These are phyloP conservation scores for Claviceps citrina DNA, from an alignment of 2,329 filamentous ascomycete genomes.

Conservation along the genomic window DNA sequence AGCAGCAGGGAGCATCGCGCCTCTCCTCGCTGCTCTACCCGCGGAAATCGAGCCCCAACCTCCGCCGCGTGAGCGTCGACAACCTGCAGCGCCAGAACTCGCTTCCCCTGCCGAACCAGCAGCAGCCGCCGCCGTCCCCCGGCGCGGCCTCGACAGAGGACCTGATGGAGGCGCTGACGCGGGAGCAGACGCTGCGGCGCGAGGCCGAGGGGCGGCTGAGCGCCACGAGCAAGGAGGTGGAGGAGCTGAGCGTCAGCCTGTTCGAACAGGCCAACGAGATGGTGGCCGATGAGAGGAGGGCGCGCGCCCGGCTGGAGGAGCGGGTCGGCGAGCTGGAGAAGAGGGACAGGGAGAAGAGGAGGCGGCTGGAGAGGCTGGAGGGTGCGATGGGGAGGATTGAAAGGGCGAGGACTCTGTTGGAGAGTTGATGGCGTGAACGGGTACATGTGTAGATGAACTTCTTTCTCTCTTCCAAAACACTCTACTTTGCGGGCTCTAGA, in stretches of 20 bases:
- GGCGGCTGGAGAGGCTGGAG: slow-evolving; percentile 55
- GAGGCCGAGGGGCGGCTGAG: slow-evolving; percentile 54
- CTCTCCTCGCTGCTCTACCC: slow-evolving; percentile 30
- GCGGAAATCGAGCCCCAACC: slow-evolving; percentile 25
- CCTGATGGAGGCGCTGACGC: slow-evolving; percentile 47
- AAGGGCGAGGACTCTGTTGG: slow-evolving; percentile 47
- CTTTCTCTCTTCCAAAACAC: no score
- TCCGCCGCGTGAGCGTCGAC: slow-evolving; percentile 11
- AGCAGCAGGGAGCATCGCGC: slow-evolving; percentile 28
- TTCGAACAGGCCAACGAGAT: slow-evolving; percentile 81
- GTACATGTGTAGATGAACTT: no score
- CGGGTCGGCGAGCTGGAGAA: slow-evolving; percentile 52
- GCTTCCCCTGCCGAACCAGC: not conserved
- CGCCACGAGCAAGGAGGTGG: slow-evolving; percentile 56
- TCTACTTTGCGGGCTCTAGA: no score
- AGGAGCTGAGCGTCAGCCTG: slow-evolving; percentile 59
- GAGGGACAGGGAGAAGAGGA: slow-evolving; percentile 54
- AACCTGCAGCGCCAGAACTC: slow-evolving; percentile 3
- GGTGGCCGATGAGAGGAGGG: slow-evolving; percentile 62
- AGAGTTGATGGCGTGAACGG: slow-evolving; percentile 11
- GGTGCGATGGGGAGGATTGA: slow-evolving; percentile 56
- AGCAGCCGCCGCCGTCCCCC: not conserved
- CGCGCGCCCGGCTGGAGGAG: slow-evolving; percentile 55
- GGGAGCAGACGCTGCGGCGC: slow-evolving; percentile 50
- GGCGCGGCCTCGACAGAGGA: slow-evolving; percentile 25